Evolutionary conservation across 768 basidiomycete species (phyloP).

Genomic region (Lactarius sp.): DNA sequence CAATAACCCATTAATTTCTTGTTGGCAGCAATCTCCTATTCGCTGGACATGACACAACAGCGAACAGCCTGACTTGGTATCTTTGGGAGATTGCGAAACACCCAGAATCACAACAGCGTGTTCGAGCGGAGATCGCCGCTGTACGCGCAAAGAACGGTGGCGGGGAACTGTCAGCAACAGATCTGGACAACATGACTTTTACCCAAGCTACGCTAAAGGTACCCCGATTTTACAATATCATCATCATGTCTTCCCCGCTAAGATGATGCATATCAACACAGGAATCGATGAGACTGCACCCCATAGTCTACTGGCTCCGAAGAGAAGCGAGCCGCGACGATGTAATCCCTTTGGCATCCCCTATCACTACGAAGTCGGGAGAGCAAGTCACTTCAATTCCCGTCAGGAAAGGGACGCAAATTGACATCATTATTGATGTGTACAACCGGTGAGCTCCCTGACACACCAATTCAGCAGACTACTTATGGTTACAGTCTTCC

Average conservation of each 20-base stretch:
- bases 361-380: not conserved
- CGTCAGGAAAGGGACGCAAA: not conserved
- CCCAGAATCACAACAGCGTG: too few species aligned
- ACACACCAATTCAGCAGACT: not conserved
- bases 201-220: slow-evolving; percentile 5
- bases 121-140: too few species aligned
- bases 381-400: slow-evolving; percentile 4
- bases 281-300: slow-evolving; percentile 17
- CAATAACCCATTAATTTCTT: not conserved
- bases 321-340: slow-evolving; percentile 24
- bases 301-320: slow-evolving; percentile 5
- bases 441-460: slow-evolving; percentile 1
- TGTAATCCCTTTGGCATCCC: slow-evolving; percentile 23
- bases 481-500: not conserved
- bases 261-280: not conserved
- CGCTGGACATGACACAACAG: not conserved
- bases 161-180: not conserved
- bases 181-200: slow-evolving; percentile 4
- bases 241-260: not conserved
- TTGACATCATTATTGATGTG: not conserved
- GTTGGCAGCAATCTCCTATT: too few species aligned
- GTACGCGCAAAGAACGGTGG: slow-evolving; percentile 5
- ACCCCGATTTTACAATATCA: not conserved
- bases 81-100: too few species aligned
- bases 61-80: not conserved